Base-by-base conservation (phyloP, 2,329 filamentous ascomycete genomes). In the Ophiocordyceps australis region DNA sequence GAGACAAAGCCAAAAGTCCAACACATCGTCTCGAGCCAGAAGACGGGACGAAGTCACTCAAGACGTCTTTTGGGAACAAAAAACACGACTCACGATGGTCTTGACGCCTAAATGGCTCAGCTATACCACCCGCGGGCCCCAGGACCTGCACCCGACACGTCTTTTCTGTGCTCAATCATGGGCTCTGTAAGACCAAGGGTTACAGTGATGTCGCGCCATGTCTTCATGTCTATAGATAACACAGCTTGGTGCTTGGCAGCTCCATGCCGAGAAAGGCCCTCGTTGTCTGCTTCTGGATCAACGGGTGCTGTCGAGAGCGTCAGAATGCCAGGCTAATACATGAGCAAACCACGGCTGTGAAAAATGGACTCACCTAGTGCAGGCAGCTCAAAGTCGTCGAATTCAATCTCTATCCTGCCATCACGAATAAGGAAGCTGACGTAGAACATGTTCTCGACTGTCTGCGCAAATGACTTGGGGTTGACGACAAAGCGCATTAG, bases 361-460 rank as follows among this genome's bases (percentile, higher is more conserved):
- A n/a, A n/a, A n/a, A n/a, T 11, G 11, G 3, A 63, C 77, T 59
- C 60, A 92, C 83, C 59, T 25, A 95, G 50, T 14, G 81, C 71
- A n/a, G 85, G 85, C 22, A 93, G 54, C 2, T 66, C 73, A 32
- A 76, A 55, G 9, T 71, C 62, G 41, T 94, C 85, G 29, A 71
- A 65, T 4, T 67, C 59, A n/a, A 98, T 62, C 18, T 69, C 70
- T 5, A 83, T 67, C 31, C 66, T 70, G 9, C 83, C 83, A 50
- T 98, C 89, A 30, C 80, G 72, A 31, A 95, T 82, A 32, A 98
- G 55, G 43, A 98, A 98, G 45, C 81, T 91, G 38, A 93, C 69
- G 46, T 95, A 95, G 49, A 98, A 98, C 39, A 98, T 60, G 40
- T 98, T 98, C 46, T 98, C 89, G 6, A 98, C 74, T 0, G 83